Evolutionary conservation across 148 eudicot species (phyloP), one percentile per base, ranked within the genome.

Genomic region (Cornus florida): DNA sequence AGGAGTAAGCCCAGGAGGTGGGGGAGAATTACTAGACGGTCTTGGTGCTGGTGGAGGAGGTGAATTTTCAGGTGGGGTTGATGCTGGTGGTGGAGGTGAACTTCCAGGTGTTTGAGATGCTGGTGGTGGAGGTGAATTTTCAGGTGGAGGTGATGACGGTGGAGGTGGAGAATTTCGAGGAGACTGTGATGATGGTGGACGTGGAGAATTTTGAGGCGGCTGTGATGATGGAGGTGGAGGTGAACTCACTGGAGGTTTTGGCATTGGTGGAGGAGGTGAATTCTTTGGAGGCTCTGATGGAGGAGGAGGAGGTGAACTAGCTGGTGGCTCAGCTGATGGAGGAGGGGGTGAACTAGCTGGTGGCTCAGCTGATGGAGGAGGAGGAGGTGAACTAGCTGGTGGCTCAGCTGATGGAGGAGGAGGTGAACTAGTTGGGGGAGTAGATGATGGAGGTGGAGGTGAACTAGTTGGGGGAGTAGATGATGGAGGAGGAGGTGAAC

Each of bases 1-100:
- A 75, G 77, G 84, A 10, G 84, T 38, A 76, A 12, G 2, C 31
- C 39, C 35, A 76, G 79, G 64, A 28, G 83, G 80, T 50, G 84
- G 80, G 14, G 86, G 74, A 53, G 89, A 69, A 65, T 2, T 82
- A 62, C 31, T 67, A 1, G 87, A 84, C 43, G 92, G 85, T 19
- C 31, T 31, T 74, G 80, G 22, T 64, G 69, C 73, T 10, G 92
- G 85, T 67, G 87, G 84, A 73, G 92, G 72, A 20, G 86, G 86
- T 7, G 86, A 28, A 48, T 57, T 76, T 71, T 11, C 73, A 64
- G 88, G 89, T 12, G 90, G 75, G 3, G 50, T 20, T 65, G 71
- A 56, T 69, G 85, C 64, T 6, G 86, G 79, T 71, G 86, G 82
- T 32, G 88, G 70, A 66, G 89, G 80, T 75, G 91, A 78, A 66